These are phyloP conservation scores for Podospora anserina DNA, from an alignment of 495 filamentous ascomycete species.

Conservation along the genomic window DNA sequence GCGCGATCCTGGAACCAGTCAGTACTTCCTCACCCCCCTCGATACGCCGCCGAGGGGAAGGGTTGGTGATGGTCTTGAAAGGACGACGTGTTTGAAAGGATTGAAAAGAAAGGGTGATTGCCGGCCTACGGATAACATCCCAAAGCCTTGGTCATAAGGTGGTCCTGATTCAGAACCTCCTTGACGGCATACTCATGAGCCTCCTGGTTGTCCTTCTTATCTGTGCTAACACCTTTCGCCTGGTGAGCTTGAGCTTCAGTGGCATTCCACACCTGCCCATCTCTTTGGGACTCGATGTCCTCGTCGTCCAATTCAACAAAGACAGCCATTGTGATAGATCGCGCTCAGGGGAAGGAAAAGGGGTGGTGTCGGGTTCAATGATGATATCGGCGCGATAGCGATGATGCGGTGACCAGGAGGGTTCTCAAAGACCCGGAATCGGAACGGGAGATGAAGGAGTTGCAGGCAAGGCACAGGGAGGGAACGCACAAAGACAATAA, in stretches of 20 bases:
- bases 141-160: slow-evolving; percentile 71
- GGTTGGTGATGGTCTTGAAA: slow-evolving; percentile 15
- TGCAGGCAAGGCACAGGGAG: background rate
- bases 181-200: slow-evolving; percentile 34
- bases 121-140: slow-evolving; percentile 81
- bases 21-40: slow-evolving; percentile 27
- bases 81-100: slow-evolving; percentile 18
- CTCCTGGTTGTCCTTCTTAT: slow-evolving; percentile 18
- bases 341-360: no score
- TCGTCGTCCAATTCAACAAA: slow-evolving; percentile 64
- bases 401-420: background rate
- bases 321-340: slow-evolving; percentile 51
- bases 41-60: slow-evolving; percentile 22
- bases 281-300: slow-evolving; percentile 43
- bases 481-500: slow-evolving; percentile 6
- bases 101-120: slow-evolving; percentile 31
- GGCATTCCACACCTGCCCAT: slow-evolving; percentile 20
- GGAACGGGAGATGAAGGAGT: background rate
- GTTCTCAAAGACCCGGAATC: background rate
- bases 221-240: slow-evolving; percentile 2
- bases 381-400: background rate
- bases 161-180: slow-evolving; percentile 63
- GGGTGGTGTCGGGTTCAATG: background rate
- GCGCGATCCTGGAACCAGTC: slow-evolving; percentile 61
- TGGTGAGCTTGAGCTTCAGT: slow-evolving; percentile 12